Evolutionary conservation across 2,329 filamentous ascomycete genomes (phyloP).

Genomic region (Penicillium griseofulvum): DNA sequence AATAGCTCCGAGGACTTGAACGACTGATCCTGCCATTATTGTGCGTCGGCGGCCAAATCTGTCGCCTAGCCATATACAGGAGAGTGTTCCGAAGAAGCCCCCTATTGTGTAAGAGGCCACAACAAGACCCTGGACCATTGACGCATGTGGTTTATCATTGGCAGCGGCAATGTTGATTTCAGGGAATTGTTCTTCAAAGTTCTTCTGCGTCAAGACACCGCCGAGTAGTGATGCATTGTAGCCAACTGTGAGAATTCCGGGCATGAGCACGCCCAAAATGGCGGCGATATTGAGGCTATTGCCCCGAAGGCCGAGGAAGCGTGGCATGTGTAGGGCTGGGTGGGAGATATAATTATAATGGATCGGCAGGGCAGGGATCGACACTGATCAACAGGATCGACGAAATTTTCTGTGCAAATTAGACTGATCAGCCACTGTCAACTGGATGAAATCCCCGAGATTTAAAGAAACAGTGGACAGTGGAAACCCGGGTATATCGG

Average conservation of each 20-base stretch:
- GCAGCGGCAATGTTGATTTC: slow-evolving; percentile 17
- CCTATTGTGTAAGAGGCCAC: slow-evolving; percentile 21
- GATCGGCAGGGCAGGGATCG: slow-evolving; percentile 4
- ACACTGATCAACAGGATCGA: not conserved
- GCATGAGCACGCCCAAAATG: slow-evolving; percentile 24
- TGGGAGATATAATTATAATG: not conserved
- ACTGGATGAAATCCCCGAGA: not conserved
- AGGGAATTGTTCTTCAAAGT: slow-evolving; percentile 20
- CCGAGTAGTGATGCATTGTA: slow-evolving; percentile 23
- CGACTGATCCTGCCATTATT: slow-evolving; percentile 19
- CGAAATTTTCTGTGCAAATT: not conserved
- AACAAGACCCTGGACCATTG: slow-evolving; percentile 18
- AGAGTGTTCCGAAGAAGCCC: slow-evolving; percentile 19
- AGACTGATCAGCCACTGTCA: not conserved
- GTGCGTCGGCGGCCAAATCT: slow-evolving; percentile 19
- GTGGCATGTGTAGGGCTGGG: slow-evolving; percentile 8
- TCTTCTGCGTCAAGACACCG: slow-evolving; percentile 16
- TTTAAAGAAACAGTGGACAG: not conserved
- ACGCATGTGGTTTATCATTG: slow-evolving; percentile 9
- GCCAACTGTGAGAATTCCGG: slow-evolving; percentile 18
- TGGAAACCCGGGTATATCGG: not conserved
- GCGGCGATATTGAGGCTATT: slow-evolving; percentile 19
- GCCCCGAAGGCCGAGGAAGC: slow-evolving; percentile 23
- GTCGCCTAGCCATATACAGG: slow-evolving; percentile 23
- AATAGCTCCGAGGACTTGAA: slow-evolving; percentile 16